Evolutionary conservation across 1,139 yeast species (phyloP).

Genomic region (Saccharomycopsis hybrid): DNA sequence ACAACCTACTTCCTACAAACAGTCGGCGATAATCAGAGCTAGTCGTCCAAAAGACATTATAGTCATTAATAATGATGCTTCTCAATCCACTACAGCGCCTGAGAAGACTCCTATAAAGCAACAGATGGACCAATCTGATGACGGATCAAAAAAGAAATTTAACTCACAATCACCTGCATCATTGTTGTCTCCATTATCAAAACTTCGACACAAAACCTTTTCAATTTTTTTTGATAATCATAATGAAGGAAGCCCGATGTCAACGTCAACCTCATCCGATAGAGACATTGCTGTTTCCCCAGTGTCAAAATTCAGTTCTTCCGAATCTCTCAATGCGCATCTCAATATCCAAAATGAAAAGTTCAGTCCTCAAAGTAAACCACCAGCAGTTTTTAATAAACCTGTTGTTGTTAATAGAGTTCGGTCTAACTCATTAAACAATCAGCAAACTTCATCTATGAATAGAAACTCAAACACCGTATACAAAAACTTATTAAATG

Average conservation of each 20-base stretch:
- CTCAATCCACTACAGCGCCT: not conserved
- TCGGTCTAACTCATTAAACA: slow-evolving; percentile 13
- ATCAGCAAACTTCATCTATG: no score
- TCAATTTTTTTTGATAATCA: not conserved
- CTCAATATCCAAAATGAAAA: no score
- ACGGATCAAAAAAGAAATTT: not conserved
- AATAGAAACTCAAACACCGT: no score
- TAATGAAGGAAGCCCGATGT: not conserved
- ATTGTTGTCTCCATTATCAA: not conserved
- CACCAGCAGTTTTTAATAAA: no score
- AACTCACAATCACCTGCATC: not conserved
- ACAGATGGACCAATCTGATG: not conserved
- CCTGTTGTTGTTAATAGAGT: not conserved
- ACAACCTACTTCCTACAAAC: not conserved
- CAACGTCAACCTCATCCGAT: not conserved
- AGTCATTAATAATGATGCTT: not conserved
- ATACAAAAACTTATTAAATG: no score
- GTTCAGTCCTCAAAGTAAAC: no score
- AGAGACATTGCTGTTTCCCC: no score
- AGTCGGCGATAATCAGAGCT: not conserved
- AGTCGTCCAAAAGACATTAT: not conserved
- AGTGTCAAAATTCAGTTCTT: not conserved
- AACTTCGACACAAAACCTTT: not conserved
- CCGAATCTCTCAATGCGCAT: not conserved
- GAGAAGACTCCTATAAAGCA: no score